These are phyloP conservation scores for Fusarium albosuccineum DNA, from an alignment of 2,329 filamentous ascomycete species.

Conservation along the genomic window DNA sequence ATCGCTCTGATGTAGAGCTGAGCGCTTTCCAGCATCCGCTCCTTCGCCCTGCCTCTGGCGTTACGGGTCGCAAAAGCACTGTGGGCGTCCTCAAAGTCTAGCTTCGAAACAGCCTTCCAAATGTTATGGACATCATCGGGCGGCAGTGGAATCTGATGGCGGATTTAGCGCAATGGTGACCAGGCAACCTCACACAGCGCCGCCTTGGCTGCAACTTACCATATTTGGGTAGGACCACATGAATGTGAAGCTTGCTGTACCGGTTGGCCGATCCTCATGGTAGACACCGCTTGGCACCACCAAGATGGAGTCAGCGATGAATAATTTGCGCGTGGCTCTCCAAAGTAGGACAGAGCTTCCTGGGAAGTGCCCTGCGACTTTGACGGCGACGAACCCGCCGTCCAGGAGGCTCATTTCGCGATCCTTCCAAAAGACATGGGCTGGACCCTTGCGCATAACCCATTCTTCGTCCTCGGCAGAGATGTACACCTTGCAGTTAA, in stretches of 20 bases:
- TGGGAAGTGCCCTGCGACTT: not conserved
- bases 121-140: not conserved
- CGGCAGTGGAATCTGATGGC: not conserved
- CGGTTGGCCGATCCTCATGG: not conserved
- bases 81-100: not conserved
- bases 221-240: not conserved
- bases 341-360: not conserved
- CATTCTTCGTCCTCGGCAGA: not conserved
- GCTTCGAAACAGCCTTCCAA: not conserved
- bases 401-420: not conserved
- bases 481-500: not conserved
- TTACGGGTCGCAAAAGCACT: not conserved
- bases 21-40: not conserved
- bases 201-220: not conserved
- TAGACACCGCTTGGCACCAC: not conserved
- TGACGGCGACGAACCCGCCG: not conserved
- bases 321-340: not conserved
- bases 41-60: not conserved
- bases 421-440: not conserved
- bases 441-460: not conserved
- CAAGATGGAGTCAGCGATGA: not conserved
- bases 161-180: not conserved
- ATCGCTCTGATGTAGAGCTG: not conserved
- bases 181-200: not conserved
- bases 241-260: not conserved